Conservation (phyloP, 2,329 filamentous ascomycete genomes). For the Cytospora leucostoma region DNA sequence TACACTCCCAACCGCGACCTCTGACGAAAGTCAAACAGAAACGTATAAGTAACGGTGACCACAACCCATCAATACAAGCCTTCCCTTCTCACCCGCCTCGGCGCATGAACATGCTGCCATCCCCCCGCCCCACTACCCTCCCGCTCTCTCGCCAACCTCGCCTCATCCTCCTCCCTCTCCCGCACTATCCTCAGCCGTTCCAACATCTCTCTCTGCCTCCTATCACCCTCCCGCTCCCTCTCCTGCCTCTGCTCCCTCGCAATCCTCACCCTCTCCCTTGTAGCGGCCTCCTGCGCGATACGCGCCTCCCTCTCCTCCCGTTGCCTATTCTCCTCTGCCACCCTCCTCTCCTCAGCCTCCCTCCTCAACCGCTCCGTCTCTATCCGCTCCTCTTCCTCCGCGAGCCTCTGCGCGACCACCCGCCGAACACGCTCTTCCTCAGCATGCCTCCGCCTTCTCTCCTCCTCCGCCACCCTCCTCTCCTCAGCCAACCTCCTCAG, state of each 20-base stretch:
- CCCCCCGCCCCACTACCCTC: not conserved
- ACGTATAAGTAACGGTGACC: not conserved
- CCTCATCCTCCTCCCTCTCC: slow-evolving; percentile 2
- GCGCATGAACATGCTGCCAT: not conserved
- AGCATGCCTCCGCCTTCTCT: no score
- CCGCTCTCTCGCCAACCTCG: slow-evolving; percentile 1
- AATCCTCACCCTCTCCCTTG: not conserved
- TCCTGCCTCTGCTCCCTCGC: slow-evolving; percentile 1
- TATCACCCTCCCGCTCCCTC: slow-evolving; percentile 1
- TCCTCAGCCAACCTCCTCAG: not conserved
- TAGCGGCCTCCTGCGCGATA: not conserved
- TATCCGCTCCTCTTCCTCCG: not conserved
- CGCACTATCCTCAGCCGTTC: not conserved
- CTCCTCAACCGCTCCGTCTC: not conserved
- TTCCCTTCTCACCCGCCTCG: not conserved
- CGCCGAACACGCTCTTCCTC: no score
- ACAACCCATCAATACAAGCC: not conserved
- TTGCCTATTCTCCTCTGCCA: not conserved
- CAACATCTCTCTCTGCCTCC: not conserved
- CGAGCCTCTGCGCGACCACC: not conserved
- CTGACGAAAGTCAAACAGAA: not conserved
- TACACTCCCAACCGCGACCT: not conserved
- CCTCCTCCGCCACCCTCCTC: not conserved
- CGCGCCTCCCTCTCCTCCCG: not conserved
- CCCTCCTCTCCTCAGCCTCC: slow-evolving; percentile 1